Percentiles rank a stretch among this genome's conserved stretches.
Conservation (phyloP, 2,329 filamentous ascomycete genomes). For the Cladosporium colombiae region DNA sequence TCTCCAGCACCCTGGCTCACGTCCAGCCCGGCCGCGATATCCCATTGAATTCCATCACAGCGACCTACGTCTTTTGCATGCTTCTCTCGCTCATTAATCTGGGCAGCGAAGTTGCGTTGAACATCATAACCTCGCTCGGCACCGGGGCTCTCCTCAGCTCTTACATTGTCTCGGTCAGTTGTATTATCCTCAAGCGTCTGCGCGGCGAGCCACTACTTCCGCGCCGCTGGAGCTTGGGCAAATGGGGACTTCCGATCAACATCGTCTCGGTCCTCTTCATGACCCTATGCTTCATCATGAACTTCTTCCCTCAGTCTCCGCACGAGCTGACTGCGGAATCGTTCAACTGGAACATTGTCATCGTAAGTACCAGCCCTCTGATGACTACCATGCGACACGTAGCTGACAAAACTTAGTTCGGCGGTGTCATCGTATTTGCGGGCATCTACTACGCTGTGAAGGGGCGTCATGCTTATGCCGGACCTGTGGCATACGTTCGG, state of each 20-base stretch:
- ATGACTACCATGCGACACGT: neutral
- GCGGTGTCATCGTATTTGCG: slow-evolving; percentile 24
- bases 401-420: slow-evolving; percentile 7
- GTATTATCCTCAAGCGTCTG: slow-evolving; percentile 41
- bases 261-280: slow-evolving; percentile 42
- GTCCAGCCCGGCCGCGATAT: slow-evolving; percentile 35
- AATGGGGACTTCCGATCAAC: slow-evolving; percentile 44
- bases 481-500: slow-evolving; percentile 26
- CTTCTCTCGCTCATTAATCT: slow-evolving; percentile 33
- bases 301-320: slow-evolving; percentile 42
- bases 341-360: slow-evolving; percentile 49
- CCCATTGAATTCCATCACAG: slow-evolving; percentile 32
- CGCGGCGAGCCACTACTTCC: slow-evolving; percentile 38
- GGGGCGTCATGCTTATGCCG: slow-evolving; percentile 25
- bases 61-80: slow-evolving; percentile 29
- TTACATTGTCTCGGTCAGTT: slow-evolving; percentile 42
- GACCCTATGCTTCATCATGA: slow-evolving; percentile 34
- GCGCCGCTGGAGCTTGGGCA: slow-evolving; percentile 43
- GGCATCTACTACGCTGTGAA: slow-evolving; percentile 23
- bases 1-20: slow-evolving; percentile 30
- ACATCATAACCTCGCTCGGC: slow-evolving; percentile 44
- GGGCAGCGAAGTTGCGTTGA: slow-evolving; percentile 32
- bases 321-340: slow-evolving; percentile 37
- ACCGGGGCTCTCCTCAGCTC: slow-evolving; percentile 43
- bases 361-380: neutral